Evolutionary conservation across 805 yeast species (phyloP), one percentile per base, ranked within the genome.

Genomic region (Metschnikowia koreensis): DNA sequence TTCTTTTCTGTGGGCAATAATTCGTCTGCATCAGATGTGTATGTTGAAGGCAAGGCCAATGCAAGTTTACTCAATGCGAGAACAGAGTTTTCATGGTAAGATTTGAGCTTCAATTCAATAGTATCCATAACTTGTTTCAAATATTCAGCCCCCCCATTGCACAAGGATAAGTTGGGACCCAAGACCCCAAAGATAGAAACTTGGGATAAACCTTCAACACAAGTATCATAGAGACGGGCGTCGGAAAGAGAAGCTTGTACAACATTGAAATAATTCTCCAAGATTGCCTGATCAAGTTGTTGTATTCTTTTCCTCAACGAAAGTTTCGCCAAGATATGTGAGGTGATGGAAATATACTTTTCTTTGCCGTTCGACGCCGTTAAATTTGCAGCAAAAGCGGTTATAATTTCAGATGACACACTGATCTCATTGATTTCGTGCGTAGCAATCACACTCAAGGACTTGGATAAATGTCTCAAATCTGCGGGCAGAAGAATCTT

Each of bases 41-140:
- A 55, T 3, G 42, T 40, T 40, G 27, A 31, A 15, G 12, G 55
- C 49, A 72, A 61, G 1, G 71, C 63, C 38, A 88, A 62, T 0
- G 87, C 73, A 2, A 89, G 56, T 50, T 76, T 71, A 0, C 90
- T 81, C 63, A 85, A 75, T 0, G 87, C 70, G 38, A 81, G 62
- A 5, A 82, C 75, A 0, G 91, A 79, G 31, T 65, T 70, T 55
- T 89, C 96, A 55, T 84, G 83, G 46, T 74, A 71, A 56, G 79
- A 81, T 55, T 81, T 79, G 7, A 81, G 81, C 41, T 72, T 71
- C 0, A 74, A 67, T 39, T 66, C 63, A 8, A 81, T 61, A 2
- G 55, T 52, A 0, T 28, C 44, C 28, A 66, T 60, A 39, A 64
- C 54, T 0, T 58, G 44, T 0, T 57, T 56, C 6, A 72, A 53